Evolutionary conservation across 805 yeast genomes (phyloP).

Genomic region (Peterozyma toletana): DNA sequence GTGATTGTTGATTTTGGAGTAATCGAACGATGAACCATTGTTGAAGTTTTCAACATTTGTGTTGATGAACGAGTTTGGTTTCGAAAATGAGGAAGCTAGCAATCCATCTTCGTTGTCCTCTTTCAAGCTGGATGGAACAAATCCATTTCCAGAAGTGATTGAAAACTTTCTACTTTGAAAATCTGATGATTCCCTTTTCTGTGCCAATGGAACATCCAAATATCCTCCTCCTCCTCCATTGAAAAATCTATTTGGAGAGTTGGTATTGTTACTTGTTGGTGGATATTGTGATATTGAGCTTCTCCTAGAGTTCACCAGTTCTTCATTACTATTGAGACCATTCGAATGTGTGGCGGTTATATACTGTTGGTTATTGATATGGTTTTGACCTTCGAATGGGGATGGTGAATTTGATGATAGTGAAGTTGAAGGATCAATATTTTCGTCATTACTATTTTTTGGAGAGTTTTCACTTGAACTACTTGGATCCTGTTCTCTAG

Average conservation of each 20-base stretch:
- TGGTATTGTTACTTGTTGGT: slow-evolving; percentile 22
- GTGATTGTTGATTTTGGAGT: not conserved
- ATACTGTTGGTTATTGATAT: slow-evolving; percentile 5
- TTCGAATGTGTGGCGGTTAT: slow-evolving; percentile 8
- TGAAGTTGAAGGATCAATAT: slow-evolving; percentile 11
- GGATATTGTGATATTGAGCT: slow-evolving; percentile 39
- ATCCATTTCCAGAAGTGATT: not conserved
- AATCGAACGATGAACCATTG: slow-evolving; percentile 1
- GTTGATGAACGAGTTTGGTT: slow-evolving; percentile 3
- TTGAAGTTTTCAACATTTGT: slow-evolving; percentile 9
- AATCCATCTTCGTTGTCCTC: slow-evolving; percentile 2
- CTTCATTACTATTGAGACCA: slow-evolving; percentile 3
- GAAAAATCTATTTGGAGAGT: slow-evolving; percentile 2
- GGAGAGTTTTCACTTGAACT: slow-evolving; percentile 10
- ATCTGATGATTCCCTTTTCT: slow-evolving; percentile 7
- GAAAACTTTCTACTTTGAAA: slow-evolving; percentile 6
- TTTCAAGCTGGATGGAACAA: not conserved
- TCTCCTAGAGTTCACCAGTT: slow-evolving; percentile 21
- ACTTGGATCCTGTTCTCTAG: slow-evolving; percentile 6
- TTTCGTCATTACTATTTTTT: slow-evolving; percentile 11
- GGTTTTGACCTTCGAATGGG: slow-evolving; percentile 6
- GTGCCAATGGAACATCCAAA: too few species aligned
- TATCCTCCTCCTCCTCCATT: not conserved
- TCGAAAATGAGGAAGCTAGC: not conserved
- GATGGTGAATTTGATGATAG: slow-evolving; percentile 13